Percentiles rank a stretch among this genome's conserved stretches.
Conservation (phyloP, 495 filamentous ascomycete species). For the Aspergillus coremiiformis region DNA sequence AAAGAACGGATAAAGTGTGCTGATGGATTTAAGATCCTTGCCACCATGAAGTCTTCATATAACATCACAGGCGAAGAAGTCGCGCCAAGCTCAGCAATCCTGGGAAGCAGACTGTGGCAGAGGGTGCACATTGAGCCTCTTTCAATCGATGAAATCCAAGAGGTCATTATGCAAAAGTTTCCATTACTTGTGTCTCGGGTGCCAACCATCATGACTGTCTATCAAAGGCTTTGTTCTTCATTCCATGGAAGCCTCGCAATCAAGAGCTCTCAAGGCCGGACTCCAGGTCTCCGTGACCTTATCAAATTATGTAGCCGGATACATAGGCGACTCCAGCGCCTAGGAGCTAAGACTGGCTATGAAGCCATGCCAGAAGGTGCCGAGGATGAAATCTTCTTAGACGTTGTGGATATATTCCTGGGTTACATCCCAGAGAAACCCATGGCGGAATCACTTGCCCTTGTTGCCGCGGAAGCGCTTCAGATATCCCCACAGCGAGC, state of each 20-base stretch:
- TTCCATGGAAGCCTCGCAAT: conserved; percentile 42
- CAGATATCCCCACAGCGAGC: conserved; percentile 74
- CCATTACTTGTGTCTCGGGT: conserved; percentile 64
- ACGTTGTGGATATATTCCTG: conserved; percentile 82
- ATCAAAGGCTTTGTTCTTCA: conserved; percentile 53
- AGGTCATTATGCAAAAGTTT: conserved; percentile 63
- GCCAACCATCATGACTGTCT: conserved; percentile 66
- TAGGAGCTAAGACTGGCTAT: conserved; percentile 59
- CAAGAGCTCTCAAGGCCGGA: conserved; percentile 41
- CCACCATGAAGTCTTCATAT: conserved; percentile 72
- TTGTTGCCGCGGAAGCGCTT: conserved; percentile 71
- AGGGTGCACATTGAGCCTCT: conserved; percentile 61
- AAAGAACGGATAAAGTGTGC: conserved; percentile 79
- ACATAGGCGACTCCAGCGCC: conserved; percentile 47
- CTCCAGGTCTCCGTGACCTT: conserved; percentile 67
- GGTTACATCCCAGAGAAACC: conserved; percentile 63
- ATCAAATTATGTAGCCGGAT: conserved; percentile 83
- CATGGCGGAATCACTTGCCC: conserved; percentile 52
- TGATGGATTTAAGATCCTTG: conserved; percentile 79
- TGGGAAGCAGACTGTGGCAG: conserved; percentile 80
- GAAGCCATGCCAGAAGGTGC: conserved; percentile 66
- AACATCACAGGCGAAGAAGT: conserved; percentile 64
- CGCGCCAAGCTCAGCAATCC: conserved; percentile 46
- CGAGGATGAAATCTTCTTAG: conserved; percentile 81
- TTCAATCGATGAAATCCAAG: conserved; percentile 59